Conservation (phyloP, 371 early-diverging fungal genomes). For the Parasitella parasitica region DNA sequence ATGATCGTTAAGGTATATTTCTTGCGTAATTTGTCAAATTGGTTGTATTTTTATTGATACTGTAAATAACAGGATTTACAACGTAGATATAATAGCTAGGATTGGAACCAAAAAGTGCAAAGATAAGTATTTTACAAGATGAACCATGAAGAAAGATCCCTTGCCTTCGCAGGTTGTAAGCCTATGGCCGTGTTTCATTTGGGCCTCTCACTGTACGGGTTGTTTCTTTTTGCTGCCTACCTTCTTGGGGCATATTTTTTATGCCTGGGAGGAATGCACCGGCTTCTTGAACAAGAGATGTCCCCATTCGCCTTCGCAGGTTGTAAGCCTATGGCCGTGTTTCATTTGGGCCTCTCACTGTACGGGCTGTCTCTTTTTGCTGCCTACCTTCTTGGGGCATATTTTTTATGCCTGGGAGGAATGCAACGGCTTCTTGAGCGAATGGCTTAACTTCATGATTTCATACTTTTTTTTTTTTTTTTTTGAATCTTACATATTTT, state of each 20-base stretch:
- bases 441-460: too few species aligned
- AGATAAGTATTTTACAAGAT: slow-evolving; percentile 10
- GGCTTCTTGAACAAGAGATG: background rate
- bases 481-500: background rate
- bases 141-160: slow-evolving; percentile 2
- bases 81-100: background rate
- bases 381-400: slow-evolving; percentile 4
- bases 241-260: slow-evolving; percentile 8
- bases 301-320: slow-evolving; percentile 1
- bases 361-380: slow-evolving; percentile 8
- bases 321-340: slow-evolving; percentile 9
- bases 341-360: slow-evolving; percentile 9
- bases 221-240: slow-evolving; percentile 1
- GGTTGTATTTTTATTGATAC: too few species aligned
- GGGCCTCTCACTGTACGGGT: slow-evolving; percentile 9
- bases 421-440: slow-evolving; percentile 2
- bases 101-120: background rate
- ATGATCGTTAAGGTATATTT: too few species aligned
- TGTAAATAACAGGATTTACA: too few species aligned
- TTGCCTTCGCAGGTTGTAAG: slow-evolving; percentile 10
- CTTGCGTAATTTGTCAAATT: too few species aligned
- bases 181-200: slow-evolving; percentile 9
- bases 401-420: slow-evolving; percentile 7
- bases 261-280: slow-evolving; percentile 11
- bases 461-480: background rate